These are phyloP conservation scores for Bocquillonia castaneifolia DNA, from an alignment of 441 rosid genomes.

Conservation along the genomic window DNA sequence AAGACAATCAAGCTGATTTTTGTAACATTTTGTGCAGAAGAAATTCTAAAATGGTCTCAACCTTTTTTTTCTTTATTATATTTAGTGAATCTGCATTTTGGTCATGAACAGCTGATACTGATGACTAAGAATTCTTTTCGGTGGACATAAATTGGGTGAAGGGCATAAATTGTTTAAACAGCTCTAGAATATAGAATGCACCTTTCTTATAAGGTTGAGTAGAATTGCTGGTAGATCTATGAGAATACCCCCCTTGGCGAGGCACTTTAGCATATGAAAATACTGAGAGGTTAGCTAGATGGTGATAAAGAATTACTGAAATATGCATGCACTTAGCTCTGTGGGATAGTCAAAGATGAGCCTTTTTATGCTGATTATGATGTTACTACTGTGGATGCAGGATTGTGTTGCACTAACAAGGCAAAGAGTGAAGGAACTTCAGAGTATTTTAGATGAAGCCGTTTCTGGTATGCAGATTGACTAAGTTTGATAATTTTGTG, in stretches of 20 bases:
- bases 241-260: neutral
- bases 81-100: no score
- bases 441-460: slow-evolving; percentile 56
- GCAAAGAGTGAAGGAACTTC: slow-evolving; percentile 74
- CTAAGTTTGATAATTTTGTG: slow-evolving; percentile 20
- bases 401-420: slow-evolving; percentile 71
- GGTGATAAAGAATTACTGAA: neutral
- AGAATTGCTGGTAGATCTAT: no score
- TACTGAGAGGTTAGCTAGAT: neutral
- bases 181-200: neutral
- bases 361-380: neutral
- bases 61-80: neutral
- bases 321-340: neutral
- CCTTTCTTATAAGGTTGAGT: neutral
- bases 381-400: slow-evolving; percentile 36
- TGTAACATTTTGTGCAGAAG: neutral
- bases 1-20: no score
- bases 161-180: neutral
- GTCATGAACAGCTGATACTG: neutral
- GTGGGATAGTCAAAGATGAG: neutral
- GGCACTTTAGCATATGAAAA: neutral
- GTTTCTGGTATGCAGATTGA: slow-evolving; percentile 63
- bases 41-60: neutral
- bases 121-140: no score
- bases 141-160: neutral